phyloP scores from a whole-genome alignment of 768 basidiomycete genomes.

The Termitomyces sp. region DNA sequence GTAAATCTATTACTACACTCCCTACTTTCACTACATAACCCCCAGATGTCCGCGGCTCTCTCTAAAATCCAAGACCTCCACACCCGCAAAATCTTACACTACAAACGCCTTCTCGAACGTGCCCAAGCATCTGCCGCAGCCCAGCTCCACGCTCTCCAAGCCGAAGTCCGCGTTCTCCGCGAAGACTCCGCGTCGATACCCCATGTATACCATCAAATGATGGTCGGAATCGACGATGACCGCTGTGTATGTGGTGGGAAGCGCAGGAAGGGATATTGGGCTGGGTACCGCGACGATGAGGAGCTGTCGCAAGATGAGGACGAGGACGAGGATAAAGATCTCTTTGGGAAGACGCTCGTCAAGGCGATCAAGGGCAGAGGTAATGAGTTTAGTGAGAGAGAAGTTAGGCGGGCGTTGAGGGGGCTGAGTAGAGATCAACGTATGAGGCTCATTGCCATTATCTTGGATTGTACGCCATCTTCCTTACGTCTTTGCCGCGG shows the following conservation, averaged over 20 bases:
- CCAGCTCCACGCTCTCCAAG: conserved; percentile 82
- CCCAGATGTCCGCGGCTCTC: conserved; percentile 34
- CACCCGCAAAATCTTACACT: conserved; percentile 56
- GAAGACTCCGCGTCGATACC: conserved; percentile 22
- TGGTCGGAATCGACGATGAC: conserved; percentile 21
- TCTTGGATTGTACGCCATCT: conserved; percentile 43
- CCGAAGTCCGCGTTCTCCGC: conserved; percentile 66
- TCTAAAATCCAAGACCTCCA: conserved; percentile 35
- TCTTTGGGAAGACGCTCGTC: conserved; percentile 24
- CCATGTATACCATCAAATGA: conserved; percentile 12
- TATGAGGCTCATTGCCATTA: conserved; percentile 36
- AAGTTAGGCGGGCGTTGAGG: conserved; percentile 59
- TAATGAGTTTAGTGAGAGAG: conserved; percentile 63
- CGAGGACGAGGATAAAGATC: conserved; percentile 31
- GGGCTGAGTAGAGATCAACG: conserved; percentile 59
- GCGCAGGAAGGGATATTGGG: conserved; percentile 65
- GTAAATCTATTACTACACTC: conserved; percentile 5
- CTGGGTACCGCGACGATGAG: conserved; percentile 52
- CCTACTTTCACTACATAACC: background rate
- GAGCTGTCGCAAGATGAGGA: conserved; percentile 25
- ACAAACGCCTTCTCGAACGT: conserved; percentile 76
- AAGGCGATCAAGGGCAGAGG: conserved; percentile 44
- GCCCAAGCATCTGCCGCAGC: conserved; percentile 75
- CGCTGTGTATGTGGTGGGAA: conserved; percentile 54
- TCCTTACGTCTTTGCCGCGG: background rate